phyloP scores from a whole-genome alignment of 2,329 filamentous ascomycete species.

The Colletotrichum karsti region DNA sequence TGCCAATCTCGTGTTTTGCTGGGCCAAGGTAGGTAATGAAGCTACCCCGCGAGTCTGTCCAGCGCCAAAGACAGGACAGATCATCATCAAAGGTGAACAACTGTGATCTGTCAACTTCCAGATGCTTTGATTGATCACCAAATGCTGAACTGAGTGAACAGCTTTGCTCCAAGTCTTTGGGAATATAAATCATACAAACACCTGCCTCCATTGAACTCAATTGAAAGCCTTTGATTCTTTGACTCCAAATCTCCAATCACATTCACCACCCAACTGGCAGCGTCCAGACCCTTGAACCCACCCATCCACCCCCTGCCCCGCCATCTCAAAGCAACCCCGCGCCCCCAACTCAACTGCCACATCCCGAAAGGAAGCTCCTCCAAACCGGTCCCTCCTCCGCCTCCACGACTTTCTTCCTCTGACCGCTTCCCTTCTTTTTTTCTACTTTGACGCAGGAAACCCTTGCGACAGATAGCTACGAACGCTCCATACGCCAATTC shows the following conservation, averaged over 20 bases:
- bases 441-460: too few species aligned
- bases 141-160: background rate
- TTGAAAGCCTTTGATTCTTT: background rate
- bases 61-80: constrained; percentile 13
- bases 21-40: too few species aligned
- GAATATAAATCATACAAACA: background rate
- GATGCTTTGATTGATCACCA: background rate
- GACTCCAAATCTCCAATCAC: background rate
- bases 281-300: constrained; percentile 1
- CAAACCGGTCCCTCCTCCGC: background rate
- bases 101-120: background rate
- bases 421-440: background rate
- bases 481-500: background rate
- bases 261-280: background rate
- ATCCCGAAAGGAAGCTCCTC: constrained; percentile 19
- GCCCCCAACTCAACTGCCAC: constrained; percentile 21
- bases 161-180: background rate
- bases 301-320: constrained; percentile 19
- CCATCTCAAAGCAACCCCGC: constrained; percentile 26
- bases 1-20: background rate
- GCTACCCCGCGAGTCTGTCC: background rate
- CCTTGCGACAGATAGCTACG: too few species aligned
- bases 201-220: background rate
- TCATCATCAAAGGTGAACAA: background rate
- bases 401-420: background rate